These are phyloP conservation scores for Hanseniaspora occidentalis DNA, from an alignment of 805 yeast species.

Conservation along the genomic window DNA sequence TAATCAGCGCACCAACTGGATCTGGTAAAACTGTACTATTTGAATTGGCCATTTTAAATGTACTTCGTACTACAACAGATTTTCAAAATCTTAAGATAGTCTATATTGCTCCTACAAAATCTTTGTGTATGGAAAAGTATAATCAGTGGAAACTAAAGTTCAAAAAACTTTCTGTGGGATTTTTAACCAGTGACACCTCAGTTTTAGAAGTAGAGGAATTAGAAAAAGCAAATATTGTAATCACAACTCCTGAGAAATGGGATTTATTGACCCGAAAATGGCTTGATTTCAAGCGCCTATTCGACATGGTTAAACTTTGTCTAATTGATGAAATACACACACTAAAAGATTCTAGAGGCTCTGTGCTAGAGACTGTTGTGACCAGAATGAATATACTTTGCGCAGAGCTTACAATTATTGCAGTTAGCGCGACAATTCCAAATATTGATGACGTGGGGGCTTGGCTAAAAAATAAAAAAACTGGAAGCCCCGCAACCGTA, in stretches of 20 bases:
- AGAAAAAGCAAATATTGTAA: constrained; percentile 36
- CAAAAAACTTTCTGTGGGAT: constrained; percentile 32
- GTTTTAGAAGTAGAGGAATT: constrained; percentile 32
- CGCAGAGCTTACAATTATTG: constrained; percentile 28
- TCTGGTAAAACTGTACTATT: constrained; percentile 47
- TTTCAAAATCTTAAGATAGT: constrained; percentile 24
- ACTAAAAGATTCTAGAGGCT: constrained; percentile 34
- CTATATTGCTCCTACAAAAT: constrained; percentile 50
- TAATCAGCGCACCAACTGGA: constrained; percentile 45
- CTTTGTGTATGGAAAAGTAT: constrained; percentile 39
- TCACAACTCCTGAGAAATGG: constrained; percentile 55
- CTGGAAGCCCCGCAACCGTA: constrained; percentile 22
- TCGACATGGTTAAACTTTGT: constrained; percentile 33
- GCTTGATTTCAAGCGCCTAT: constrained; percentile 29
- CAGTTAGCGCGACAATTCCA: constrained; percentile 42
- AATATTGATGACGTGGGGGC: constrained; percentile 35
- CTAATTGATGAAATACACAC: constrained; percentile 37
- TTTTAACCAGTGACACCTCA: constrained; percentile 44
- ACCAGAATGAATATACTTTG: constrained; percentile 35
- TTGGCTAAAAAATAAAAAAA: constrained; percentile 28
- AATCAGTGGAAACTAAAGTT: constrained; percentile 35
- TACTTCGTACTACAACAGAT: constrained; percentile 13
- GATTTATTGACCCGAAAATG: constrained; percentile 42
- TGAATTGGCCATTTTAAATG: constrained; percentile 35
- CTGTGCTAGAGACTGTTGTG: constrained; percentile 34